Conservation (phyloP, 192 early-diverging fungal genomes). For the Entomortierella chlamydospora region DNA sequence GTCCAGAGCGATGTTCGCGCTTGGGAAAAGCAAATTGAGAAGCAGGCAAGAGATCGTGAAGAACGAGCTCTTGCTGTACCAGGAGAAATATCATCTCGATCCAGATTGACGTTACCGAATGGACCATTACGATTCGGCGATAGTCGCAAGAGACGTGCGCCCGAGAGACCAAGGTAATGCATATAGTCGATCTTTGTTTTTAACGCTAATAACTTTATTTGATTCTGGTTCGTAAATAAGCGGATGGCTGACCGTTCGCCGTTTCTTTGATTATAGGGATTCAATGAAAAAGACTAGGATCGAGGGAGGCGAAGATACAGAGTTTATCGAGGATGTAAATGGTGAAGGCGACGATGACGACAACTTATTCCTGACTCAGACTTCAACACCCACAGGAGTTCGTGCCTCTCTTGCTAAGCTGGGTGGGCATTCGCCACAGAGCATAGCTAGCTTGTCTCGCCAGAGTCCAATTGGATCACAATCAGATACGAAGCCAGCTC, state of each 20-base stretch:
- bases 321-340: not conserved
- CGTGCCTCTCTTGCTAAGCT: not conserved
- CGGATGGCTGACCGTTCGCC: not conserved
- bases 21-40: conserved; percentile 16
- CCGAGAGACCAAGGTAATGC: conserved; percentile 14
- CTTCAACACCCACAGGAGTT: not conserved
- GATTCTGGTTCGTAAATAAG: too few relatives aligned
- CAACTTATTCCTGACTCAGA: not conserved
- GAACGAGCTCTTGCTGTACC: conserved; percentile 4
- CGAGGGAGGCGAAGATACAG: not conserved
- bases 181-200: not conserved
- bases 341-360: not conserved
- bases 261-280: conserved; percentile 1
- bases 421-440: not conserved
- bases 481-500: not conserved
- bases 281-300: conserved; percentile 4
- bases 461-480: not conserved
- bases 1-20: conserved; percentile 9
- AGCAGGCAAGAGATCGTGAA: conserved; percentile 7
- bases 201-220: not conserved
- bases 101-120: not conserved
- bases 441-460: not conserved
- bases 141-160: conserved; percentile 30
- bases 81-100: not conserved
- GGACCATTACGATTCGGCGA: conserved; percentile 10